Conservation (phyloP, 163 green algal genomes). For the Chlamydomonas reinhardtii region DNA sequence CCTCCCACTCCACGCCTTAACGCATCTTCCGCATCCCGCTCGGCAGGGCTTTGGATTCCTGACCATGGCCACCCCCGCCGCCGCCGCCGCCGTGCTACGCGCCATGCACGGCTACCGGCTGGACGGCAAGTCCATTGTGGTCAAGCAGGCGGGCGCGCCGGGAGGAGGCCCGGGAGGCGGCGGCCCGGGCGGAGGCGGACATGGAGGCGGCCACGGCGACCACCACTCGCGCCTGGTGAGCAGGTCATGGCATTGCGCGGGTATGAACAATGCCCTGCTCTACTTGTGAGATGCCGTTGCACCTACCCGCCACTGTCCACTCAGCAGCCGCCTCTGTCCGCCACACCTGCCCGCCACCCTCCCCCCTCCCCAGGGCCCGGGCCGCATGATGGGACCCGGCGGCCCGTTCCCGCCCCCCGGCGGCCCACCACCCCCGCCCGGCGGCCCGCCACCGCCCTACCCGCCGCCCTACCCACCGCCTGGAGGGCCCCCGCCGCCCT, state of each 20-base stretch:
- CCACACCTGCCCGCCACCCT: too few species aligned
- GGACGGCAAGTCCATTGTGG: conserved; percentile 70
- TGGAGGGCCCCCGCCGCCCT: neutral
- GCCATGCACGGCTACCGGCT: conserved; percentile 70
- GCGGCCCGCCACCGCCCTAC: conserved; percentile 5
- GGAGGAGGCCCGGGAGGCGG: neutral
- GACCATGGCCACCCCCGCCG: conserved; percentile 65
- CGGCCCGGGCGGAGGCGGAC: conserved; percentile 34
- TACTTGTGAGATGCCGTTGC: too few species aligned
- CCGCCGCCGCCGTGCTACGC: conserved; percentile 34
- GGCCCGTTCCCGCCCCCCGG: neutral
- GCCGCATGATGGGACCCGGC: conserved; percentile 49
- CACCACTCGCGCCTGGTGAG: conserved; percentile 22
- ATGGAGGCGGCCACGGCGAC: conserved; percentile 11
- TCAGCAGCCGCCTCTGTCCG: too few species aligned
- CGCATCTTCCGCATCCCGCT: too few species aligned
- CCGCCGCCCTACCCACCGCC: neutral
- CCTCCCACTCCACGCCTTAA: too few species aligned
- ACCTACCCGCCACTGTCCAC: too few species aligned
- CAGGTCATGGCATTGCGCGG: too few species aligned
- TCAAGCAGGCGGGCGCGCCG: conserved; percentile 62
- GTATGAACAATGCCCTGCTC: too few species aligned
- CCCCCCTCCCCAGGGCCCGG: conserved; percentile 17
- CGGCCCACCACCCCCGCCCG: neutral
- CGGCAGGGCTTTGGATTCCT: conserved; percentile 81